Evolutionary conservation across 2,329 filamentous ascomycete genomes (phyloP), one percentile per base, ranked within the genome.

Genomic region (Alternaria gansuensis): DNA sequence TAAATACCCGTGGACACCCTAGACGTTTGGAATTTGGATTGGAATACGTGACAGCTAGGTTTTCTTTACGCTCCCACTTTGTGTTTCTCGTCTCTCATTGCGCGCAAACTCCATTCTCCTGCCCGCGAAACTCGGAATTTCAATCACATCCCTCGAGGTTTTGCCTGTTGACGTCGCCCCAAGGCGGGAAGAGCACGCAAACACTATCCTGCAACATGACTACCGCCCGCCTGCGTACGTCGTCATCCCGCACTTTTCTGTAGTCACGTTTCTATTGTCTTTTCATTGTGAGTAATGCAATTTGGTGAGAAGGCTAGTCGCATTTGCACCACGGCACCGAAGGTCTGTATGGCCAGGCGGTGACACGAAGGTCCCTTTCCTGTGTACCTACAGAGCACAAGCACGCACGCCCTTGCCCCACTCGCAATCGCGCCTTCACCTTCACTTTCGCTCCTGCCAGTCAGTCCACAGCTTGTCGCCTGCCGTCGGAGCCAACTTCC

Each of bases 261-360:
- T 31, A 45, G 43, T 45, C 43, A 33, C 17, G 29, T 33, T 45
- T 33, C 17, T 45, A 33, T 28, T 28, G 33, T 45, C 26, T 31
- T 2, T 13, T 23, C 23, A 14, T 28, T 26, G 34, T 45, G 36
- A n/a, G 23, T 33, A 13, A 29, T 33, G 13, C 14, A 41, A 49
- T 33, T 9, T 26, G 11, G 29, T 37, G 23, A 36, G 51, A 57
- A 62, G 63, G 61, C 59, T 66, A 53, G 39, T 52, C 56, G 59
- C 63, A 64, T 60, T 8, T 64, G 63, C 55, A 57, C 52, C 55
- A 63, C 58, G 14, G 55, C 49, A 60, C 48, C 54, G 48, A 51
- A 14, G 24, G 24, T 51, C 33, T 63, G 51, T 60, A 50, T 62
- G 60, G 58, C 46, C 49, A 46, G 37, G 50, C 31, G 51, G 67